Base-by-base conservation (phyloP, 1,139 yeast species). In the Yamadazyma oceani region DNA sequence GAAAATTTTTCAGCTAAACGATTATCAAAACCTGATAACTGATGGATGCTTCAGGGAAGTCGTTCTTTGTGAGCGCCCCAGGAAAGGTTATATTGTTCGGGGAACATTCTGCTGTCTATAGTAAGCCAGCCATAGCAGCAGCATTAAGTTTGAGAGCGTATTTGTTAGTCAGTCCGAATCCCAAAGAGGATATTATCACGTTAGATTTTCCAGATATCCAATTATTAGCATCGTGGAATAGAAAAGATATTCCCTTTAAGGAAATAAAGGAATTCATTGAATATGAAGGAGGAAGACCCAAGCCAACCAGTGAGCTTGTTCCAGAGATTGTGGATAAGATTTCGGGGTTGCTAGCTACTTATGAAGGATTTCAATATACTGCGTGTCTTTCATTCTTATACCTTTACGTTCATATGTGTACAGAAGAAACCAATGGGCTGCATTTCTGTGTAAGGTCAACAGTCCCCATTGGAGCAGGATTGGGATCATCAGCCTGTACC, bases 11-110 rank as follows among this genome's bases (percentile, higher is more conserved):
- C 21, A 19, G 8, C 5, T 19, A n/a, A n/a, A n/a, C n/a, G n/a
- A n/a, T 8, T 19, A 6, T 6, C 21, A 19, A 19, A 5, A 19
- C 5, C 8, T 19, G 21, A 19, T 19, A 19, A 19, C 21, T 6
- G 5, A 19, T 19, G 21, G 8, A 40, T 41, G 40, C 8, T 19
- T n/a, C n/a, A n/a, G 38, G 31, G 25, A 31, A 42, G 31, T 58
- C 90, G 3, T 87, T 89, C 58, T 65, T 80, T 40, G 87, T 88
- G 2, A 86, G 96, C 43, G 95, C 99, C 1, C 98, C 99, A 0
- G 99, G 97, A 6, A 92, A 94, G 57, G 96, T 89, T 30, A 94
- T 92, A 50, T 74, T 94, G 32, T 94, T 89, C 57, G 99, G 99
- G 17, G 98, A 92, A 57, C 99, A 92, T 57, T 87, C 97, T 2